A percentile compares a stretch with the other conserved stretches of the same genome.
phyloP scores from a whole-genome alignment of 306 rosid species.

The Hylodesmum podocarpum region DNA sequence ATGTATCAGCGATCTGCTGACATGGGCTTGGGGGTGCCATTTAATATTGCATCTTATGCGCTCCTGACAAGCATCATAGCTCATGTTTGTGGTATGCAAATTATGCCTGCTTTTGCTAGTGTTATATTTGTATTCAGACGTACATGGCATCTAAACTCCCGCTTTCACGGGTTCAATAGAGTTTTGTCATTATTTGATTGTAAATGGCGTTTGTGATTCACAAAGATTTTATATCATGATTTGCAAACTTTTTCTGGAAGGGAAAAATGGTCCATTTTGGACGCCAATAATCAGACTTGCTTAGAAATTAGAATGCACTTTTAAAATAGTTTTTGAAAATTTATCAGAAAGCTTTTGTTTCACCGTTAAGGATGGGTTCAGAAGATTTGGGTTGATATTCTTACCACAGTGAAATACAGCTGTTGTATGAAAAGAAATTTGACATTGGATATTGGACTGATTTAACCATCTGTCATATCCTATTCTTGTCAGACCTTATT shows the following conservation, averaged over 20 bases:
- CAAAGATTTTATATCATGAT: not conserved
- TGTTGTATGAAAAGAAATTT: conserved; percentile 2
- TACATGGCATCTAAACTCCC: not conserved
- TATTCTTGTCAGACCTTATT: conserved; percentile 58
- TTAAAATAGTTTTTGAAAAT: not conserved
- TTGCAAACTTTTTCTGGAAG: not conserved
- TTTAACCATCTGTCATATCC: not conserved
- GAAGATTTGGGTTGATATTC: not conserved
- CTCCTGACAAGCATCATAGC: conserved; percentile 97
- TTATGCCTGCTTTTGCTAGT: conserved; percentile 27
- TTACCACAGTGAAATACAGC: not conserved
- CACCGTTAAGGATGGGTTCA: not conserved
- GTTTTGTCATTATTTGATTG: not conserved
- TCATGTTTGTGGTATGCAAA: conserved; percentile 90
- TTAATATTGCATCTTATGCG: conserved; percentile 93
- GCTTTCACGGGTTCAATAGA: not conserved
- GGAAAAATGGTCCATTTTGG: not conserved
- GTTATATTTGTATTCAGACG: conserved; percentile 6
- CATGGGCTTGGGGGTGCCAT: conserved; percentile 91
- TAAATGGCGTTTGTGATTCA: not conserved
- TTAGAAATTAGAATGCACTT: not conserved
- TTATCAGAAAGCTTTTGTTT: not conserved
- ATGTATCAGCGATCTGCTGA: conserved; percentile 98
- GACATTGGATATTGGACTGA: conserved; percentile 4
- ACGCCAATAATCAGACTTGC: not conserved